A percentile compares a stretch with the other conserved stretches of the same genome.
Evolutionary conservation across 2,329 filamentous ascomycete species (phyloP).

Genomic region (Sordariomycetes sp.): DNA sequence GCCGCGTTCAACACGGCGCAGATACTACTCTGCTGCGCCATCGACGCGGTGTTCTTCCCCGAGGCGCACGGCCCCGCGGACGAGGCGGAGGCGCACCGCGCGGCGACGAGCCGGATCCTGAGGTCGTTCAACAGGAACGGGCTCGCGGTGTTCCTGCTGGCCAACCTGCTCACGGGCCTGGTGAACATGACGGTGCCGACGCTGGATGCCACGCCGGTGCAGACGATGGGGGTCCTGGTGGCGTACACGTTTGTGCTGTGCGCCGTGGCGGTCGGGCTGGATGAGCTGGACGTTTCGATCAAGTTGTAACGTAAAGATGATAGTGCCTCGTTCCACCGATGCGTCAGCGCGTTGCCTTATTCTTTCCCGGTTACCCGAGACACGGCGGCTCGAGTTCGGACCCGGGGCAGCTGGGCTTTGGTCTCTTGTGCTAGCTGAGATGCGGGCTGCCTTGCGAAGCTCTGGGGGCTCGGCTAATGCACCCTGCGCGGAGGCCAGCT

Average conservation of each 20-base stretch:
- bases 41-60: constrained; percentile 74
- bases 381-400: not conserved
- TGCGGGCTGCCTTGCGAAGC: not conserved
- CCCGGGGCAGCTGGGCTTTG: too few relatives aligned
- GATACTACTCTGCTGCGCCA: constrained; percentile 63
- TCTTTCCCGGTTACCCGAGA: not conserved
- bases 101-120: constrained; percentile 72
- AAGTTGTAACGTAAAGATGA: constrained; percentile 41
- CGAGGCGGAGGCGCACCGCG: constrained; percentile 44
- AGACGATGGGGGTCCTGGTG: constrained; percentile 64
- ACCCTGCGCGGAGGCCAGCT: not conserved
- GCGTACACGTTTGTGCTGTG: constrained; percentile 61
- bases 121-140: constrained; percentile 83
- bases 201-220: constrained; percentile 52
- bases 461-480: not conserved
- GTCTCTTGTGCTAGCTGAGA: not conserved
- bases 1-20: constrained; percentile 84
- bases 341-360: not conserved
- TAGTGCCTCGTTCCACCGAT: not conserved
- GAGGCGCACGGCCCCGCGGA: constrained; percentile 50
- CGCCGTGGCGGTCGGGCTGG: constrained; percentile 54
- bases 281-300: constrained; percentile 56
- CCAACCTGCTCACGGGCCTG: constrained; percentile 80
- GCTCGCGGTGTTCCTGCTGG: constrained; percentile 71
- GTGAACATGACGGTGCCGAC: constrained; percentile 85